Conservation (phyloP, 2,329 filamentous ascomycete genomes). For the Leptographium galeiforme region DNA sequence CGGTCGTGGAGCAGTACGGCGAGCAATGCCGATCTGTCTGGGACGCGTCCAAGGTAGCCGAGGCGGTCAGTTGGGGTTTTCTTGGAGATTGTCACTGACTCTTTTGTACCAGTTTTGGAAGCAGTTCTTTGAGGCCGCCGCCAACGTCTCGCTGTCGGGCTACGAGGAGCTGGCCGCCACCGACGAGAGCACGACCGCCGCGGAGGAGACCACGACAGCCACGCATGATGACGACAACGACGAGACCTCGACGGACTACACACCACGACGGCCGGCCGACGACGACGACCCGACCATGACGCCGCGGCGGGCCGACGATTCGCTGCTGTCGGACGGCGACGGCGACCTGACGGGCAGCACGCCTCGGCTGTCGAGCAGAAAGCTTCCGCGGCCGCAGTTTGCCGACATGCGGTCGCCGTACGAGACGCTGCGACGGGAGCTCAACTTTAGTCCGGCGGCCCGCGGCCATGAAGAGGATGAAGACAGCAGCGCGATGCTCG, state of each 20-base stretch:
- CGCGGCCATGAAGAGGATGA: background rate
- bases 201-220: conserved; percentile 26
- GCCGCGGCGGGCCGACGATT: conserved; percentile 38
- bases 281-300: conserved; percentile 17
- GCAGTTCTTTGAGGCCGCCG: conserved; percentile 97
- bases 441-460: conserved; percentile 23
- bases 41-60: conserved; percentile 78
- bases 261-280: conserved; percentile 28
- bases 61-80: background rate
- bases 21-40: conserved; percentile 89
- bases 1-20: conserved; percentile 87
- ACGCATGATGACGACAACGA: conserved; percentile 22
- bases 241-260: conserved; percentile 31
- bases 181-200: conserved; percentile 39
- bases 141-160: conserved; percentile 89
- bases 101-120: conserved; percentile 75
- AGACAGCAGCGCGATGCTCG: background rate
- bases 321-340: conserved; percentile 50
- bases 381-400: conserved; percentile 36
- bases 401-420: conserved; percentile 65
- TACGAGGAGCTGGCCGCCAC: conserved; percentile 68
- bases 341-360: conserved; percentile 53
- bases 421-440: conserved; percentile 56
- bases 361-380: conserved; percentile 42
- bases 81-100: background rate